These are phyloP conservation scores for Cordyceps javanica DNA, from an alignment of 2,329 filamentous ascomycete species.

Conservation along the genomic window DNA sequence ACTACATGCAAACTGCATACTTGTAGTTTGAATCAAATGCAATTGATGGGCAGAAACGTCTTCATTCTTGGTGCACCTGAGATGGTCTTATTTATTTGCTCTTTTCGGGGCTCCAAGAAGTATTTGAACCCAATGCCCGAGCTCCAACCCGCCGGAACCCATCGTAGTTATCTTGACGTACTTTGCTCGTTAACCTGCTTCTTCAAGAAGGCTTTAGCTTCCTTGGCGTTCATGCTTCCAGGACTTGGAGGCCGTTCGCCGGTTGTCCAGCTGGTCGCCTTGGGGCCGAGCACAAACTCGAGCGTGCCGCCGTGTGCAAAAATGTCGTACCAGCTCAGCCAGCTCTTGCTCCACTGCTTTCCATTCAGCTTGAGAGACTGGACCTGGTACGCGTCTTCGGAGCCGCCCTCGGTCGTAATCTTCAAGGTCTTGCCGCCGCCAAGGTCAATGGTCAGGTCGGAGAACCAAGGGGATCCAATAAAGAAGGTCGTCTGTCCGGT, in stretches of 20 bases:
- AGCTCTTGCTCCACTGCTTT: conserved; percentile 53
- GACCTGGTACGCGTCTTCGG: conserved; percentile 50
- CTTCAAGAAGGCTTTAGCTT: conserved; percentile 15
- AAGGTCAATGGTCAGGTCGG: conserved; percentile 52
- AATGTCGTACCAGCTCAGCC: conserved; percentile 61
- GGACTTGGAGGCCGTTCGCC: conserved; percentile 57
- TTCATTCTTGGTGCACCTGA: no score
- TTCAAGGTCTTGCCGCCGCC: conserved; percentile 46
- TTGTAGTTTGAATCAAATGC: background rate
- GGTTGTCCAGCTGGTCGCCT: conserved; percentile 49
- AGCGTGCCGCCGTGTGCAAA: conserved; percentile 58
- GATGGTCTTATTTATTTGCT: no score
- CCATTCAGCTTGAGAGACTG: conserved; percentile 63
- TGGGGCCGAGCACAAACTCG: conserved; percentile 56
- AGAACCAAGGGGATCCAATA: conserved; percentile 58
- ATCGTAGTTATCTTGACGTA: no score
- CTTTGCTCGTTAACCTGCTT: background rate
- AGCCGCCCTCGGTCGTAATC: conserved; percentile 47
- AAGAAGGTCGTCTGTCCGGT: conserved; percentile 64
- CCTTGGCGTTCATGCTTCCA: conserved; percentile 26
- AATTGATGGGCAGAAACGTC: background rate
- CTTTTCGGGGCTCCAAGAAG: no score
- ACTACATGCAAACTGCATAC: background rate
- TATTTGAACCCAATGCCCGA: no score
- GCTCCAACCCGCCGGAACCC: no score